Evolutionary conservation across 805 yeast genomes (phyloP), one percentile per base, ranked within the genome.

Genomic region (Priceomyces castillae): DNA sequence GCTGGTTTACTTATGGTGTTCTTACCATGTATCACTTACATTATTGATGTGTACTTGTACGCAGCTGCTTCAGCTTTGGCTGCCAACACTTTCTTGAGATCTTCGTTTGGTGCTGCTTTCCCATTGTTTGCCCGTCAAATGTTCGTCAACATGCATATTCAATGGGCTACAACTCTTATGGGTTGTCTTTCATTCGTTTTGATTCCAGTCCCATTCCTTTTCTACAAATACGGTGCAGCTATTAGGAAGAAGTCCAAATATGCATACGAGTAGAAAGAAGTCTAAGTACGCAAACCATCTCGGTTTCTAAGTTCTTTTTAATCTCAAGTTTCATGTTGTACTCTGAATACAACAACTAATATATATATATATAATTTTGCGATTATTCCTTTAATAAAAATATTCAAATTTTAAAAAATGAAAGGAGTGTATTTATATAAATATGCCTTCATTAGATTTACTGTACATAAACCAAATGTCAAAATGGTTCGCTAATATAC

Each of bases 1-100:
- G 46, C 46, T 46, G 81, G 81, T 3, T 67, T 77, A 46, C 58
- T 78, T 30, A 66, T 69, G 37, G 67, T 76, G 34, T 78, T 79
- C 66, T 76, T 74, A 49, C 76, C 80, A 5, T 69, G 76, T 42
- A 56, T 78, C 38, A 77, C 73, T 56, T 79, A 79, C 50, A 58
- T 80, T 45, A 75, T 80, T 30, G 84, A 80, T 53, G 62, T 80
- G 15, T 78, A 76, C 52, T 65, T 76, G 28, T 58, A 65, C 22
- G 74, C 67, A 46, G 74, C 82, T 7, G 83, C 83, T 1, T 74
- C 81, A 10, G 80, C 81, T 3, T 64, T 78, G 39, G 81, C 84
- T 2, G 82, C 78, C 1, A 77, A 77, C 47, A 74, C 82, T 1
- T 72, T 78, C 44, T 50, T 73, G 39, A 65, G 84, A 51, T 77